These are phyloP conservation scores for Melaleuca quinquenervia DNA, from an alignment of 345 rosid genomes.

Conservation along the genomic window DNA sequence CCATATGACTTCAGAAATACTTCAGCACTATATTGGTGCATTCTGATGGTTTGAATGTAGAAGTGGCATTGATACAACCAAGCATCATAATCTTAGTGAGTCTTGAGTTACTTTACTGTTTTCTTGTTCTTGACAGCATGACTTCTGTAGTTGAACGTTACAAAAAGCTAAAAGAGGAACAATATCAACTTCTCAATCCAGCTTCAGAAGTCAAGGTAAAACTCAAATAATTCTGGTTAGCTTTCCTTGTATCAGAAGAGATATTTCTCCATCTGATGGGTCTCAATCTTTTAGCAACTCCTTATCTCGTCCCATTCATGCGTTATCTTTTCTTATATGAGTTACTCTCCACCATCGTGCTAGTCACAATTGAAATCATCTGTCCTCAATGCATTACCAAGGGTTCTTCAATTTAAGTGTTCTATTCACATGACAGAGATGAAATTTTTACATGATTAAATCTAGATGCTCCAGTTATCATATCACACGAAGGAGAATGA, in stretches of 20 bases:
- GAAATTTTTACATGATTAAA: background rate
- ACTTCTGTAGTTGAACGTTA: slow-evolving; percentile 49
- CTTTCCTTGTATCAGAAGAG: background rate
- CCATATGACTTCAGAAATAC: background rate
- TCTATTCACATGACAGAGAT: background rate
- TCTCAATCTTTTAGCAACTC: background rate
- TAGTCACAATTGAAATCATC: background rate
- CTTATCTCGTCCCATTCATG: background rate
- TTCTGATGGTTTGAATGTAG: background rate
- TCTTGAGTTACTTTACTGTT: background rate
- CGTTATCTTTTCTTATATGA: background rate
- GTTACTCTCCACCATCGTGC: background rate
- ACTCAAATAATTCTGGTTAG: background rate
- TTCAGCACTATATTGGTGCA: background rate
- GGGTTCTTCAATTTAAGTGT: background rate
- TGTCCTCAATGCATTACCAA: background rate
- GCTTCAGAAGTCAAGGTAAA: slow-evolving; percentile 64
- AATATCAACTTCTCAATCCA: slow-evolving; percentile 32
- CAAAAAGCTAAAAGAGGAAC: slow-evolving; percentile 51
- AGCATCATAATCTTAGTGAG: background rate
- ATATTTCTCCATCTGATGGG: background rate
- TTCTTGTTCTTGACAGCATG: slow-evolving; percentile 28
- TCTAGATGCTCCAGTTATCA: background rate
- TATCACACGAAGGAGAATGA: background rate
- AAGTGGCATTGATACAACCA: too few species aligned